Evolutionary conservation across 306 rosid species (phyloP).

Genomic region (Albizia julibrissin): DNA sequence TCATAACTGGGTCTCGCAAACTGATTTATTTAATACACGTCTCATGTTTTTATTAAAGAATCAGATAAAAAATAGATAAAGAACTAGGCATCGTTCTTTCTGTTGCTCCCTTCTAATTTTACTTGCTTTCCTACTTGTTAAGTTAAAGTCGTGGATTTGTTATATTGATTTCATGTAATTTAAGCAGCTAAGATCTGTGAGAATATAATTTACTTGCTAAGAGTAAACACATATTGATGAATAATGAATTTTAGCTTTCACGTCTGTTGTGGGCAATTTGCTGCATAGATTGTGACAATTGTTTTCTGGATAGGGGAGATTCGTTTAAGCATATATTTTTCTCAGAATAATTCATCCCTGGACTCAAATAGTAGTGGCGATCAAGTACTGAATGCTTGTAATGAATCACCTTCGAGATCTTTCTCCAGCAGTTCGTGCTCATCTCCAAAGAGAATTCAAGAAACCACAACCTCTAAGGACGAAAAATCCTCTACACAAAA

Average conservation of each 20-base stretch:
- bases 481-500: constrained; percentile 58
- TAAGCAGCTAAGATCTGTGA: not conserved
- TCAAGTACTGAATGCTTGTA: not conserved
- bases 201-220: not conserved
- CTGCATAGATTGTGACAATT: constrained; percentile 11
- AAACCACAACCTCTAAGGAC: constrained; percentile 59
- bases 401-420: constrained; percentile 23
- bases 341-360: constrained; percentile 42
- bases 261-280: not conserved
- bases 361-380: constrained; percentile 40
- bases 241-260: not conserved
- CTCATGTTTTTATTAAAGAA: not conserved
- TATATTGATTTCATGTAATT: constrained; percentile 21
- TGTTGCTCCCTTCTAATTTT: not conserved
- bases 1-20: not conserved
- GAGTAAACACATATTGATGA: constrained; percentile 5
- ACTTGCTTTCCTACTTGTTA: not conserved
- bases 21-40: not conserved
- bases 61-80: not conserved
- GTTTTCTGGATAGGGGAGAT: constrained; percentile 65
- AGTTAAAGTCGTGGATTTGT: constrained; percentile 12
- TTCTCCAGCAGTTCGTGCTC: constrained; percentile 43
- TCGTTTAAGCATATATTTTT: constrained; percentile 66
- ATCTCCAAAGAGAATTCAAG: constrained; percentile 57
- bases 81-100: not conserved